Evolutionary conservation across 169 alveolate species (phyloP).

Genomic region (Blepharisma undulans): DNA sequence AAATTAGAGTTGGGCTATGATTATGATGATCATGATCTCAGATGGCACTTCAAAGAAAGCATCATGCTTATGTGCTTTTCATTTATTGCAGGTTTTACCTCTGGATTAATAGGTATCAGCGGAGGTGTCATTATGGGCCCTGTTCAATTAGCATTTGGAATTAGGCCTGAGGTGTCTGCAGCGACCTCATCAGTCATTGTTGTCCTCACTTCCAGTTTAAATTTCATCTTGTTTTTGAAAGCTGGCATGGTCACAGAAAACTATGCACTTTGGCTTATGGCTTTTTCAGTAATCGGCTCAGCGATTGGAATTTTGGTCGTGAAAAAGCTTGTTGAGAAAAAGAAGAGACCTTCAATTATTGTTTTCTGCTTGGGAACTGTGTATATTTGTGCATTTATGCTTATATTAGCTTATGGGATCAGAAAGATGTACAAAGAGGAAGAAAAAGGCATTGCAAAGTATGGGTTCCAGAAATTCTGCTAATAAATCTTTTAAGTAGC

Average conservation of each 20-base stretch:
- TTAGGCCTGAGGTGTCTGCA: conserved; percentile 80
- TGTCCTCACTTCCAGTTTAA: conserved; percentile 59
- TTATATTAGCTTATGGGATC: not conserved
- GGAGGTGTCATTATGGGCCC: conserved; percentile 78
- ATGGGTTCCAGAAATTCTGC: not conserved
- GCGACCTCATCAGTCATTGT: conserved; percentile 76
- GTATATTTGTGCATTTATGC: not conserved
- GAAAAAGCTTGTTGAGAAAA: not conserved
- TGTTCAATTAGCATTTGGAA: conserved; percentile 67
- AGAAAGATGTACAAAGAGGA: not conserved
- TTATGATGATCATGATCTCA: not conserved
- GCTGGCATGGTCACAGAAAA: conserved; percentile 45
- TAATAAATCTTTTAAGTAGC: not conserved
- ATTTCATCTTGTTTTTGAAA: conserved; percentile 57
- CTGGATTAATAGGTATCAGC: conserved; percentile 77
- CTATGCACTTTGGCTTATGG: not conserved
- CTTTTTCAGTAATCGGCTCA: not conserved
- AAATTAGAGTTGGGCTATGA: not conserved
- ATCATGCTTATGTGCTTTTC: conserved; percentile 12
- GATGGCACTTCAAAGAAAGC: not conserved
- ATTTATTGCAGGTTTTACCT: conserved; percentile 62
- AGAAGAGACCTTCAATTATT: not conserved
- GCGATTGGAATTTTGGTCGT: not conserved
- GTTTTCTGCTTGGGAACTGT: not conserved
- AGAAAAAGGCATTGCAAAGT: not conserved